Evolutionary conservation across 2,329 filamentous ascomycete genomes (phyloP).

Genomic region (Aschersonia sp.): DNA sequence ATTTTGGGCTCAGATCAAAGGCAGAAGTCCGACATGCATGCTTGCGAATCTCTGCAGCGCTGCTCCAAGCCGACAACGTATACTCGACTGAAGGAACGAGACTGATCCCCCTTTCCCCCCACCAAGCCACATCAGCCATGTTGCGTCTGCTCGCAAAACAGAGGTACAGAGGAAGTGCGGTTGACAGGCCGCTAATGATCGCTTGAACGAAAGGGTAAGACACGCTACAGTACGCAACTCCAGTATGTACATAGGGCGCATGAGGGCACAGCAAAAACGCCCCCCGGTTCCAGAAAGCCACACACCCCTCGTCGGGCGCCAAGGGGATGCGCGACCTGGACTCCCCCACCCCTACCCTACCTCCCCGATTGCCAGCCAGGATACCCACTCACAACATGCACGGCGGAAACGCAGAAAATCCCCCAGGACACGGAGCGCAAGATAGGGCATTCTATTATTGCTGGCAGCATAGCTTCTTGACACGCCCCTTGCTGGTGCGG

Average conservation of each 20-base stretch:
- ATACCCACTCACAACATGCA: not conserved
- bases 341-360: not conserved
- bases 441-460: not conserved
- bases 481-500: not conserved
- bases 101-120: not conserved
- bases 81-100: not conserved
- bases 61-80: not conserved
- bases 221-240: too few relatives aligned
- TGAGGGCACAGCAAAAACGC: too few relatives aligned
- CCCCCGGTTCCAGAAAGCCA: too few relatives aligned
- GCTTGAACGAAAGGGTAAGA: not conserved
- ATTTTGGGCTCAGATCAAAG: not conserved
- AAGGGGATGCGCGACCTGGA: not conserved
- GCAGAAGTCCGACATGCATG: not conserved
- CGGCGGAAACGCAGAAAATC: not conserved
- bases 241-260: too few relatives aligned
- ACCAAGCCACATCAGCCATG: not conserved
- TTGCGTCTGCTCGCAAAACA: not conserved
- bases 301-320: too few relatives aligned
- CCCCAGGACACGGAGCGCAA: not conserved
- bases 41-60: not conserved
- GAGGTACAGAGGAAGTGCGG: not conserved
- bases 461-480: not conserved
- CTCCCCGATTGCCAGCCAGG: not conserved
- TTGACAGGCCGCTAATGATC: too few relatives aligned